Evolutionary conservation across 2,329 filamentous ascomycete genomes (phyloP), one percentile per base, ranked within the genome.

Genomic region (Tympanopsis confertula): DNA sequence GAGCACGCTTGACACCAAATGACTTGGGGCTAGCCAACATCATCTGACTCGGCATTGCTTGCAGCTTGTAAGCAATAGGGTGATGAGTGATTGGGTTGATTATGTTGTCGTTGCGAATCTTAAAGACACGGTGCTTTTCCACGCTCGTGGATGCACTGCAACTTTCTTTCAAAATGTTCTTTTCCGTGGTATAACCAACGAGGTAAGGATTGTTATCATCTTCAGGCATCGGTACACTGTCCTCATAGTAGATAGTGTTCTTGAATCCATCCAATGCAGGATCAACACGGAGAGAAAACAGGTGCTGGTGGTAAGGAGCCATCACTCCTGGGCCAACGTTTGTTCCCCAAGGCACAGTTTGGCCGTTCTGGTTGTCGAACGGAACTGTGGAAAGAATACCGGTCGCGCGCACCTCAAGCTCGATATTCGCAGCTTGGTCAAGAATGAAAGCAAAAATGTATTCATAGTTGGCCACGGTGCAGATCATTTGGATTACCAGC

Each of bases 1-100:
- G 42, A 37, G 46, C 41, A 29, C 46, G 45, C 19, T 41, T 47
- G 13, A 40, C 43, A 43, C 47, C 47, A 17, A 48, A 38, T 15
- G 43, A 45, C 13, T 46, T 41, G 10, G 44, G 44, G 15, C 47
- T 43, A 14, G 46, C 46, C 19, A 48, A 30, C 13, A 41, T 41
- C 19, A 48, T 42, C 22, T 48, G 46, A 3, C 41, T 46, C 5
- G 45, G 41, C 13, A 42, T 43, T 26, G 54, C 52, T 5, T 53
- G 38, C 4, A 59, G 44, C 29, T 55, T 57, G 42, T 54, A 59
- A 3, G 48, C 53, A 7, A 57, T 45, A 3, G 55, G 52, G 5
- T 49, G 53, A 19, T 49, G 46, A 4, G 54, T 54, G 3, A 49
- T 52, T 5, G 43, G 43, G 36, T 59, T 59, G 13, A 44, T 39